Conservation (phyloP, 768 basidiomycete genomes). For the Pleurotus tuoliensis region DNA sequence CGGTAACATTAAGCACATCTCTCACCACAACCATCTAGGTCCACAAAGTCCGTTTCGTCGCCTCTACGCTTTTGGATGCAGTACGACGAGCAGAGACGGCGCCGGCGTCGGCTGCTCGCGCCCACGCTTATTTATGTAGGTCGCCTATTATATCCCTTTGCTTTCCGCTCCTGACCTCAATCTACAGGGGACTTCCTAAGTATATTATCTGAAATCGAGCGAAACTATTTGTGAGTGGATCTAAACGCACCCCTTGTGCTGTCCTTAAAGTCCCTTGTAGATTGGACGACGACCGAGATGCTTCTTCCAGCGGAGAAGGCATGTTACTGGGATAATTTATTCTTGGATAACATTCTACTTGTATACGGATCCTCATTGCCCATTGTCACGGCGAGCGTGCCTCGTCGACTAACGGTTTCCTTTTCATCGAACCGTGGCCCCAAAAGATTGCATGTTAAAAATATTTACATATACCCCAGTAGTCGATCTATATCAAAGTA, state of each 20-base stretch:
- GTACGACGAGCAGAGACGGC: constrained; percentile 79
- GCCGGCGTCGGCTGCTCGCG: constrained; percentile 76
- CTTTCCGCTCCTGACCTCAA: constrained; percentile 8
- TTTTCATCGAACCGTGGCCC: constrained; percentile 5
- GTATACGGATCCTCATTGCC: neutral
- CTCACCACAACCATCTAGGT: constrained; percentile 43
- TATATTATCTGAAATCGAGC: constrained; percentile 87
- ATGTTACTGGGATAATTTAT: constrained; percentile 24
- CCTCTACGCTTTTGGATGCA: constrained; percentile 83
- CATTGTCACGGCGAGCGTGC: neutral
- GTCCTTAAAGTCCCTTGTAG: constrained; percentile 26
- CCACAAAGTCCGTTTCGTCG: constrained; percentile 91
- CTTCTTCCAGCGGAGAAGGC: constrained; percentile 53
- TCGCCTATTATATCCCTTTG: neutral
- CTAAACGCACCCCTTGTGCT: constrained; percentile 1
- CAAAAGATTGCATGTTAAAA: constrained; percentile 1
- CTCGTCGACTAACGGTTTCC: constrained; percentile 1
- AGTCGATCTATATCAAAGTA: constrained; percentile 3
- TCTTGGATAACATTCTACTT: constrained; percentile 2
- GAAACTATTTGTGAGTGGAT: constrained; percentile 72
- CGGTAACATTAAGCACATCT: neutral
- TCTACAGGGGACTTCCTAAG: constrained; percentile 84
- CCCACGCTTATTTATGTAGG: constrained; percentile 84
- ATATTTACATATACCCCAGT: constrained; percentile 6
- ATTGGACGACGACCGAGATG: constrained; percentile 70